phyloP scores from a whole-genome alignment of 2,329 filamentous ascomycete species.

The Colletotrichum cuscutae region DNA sequence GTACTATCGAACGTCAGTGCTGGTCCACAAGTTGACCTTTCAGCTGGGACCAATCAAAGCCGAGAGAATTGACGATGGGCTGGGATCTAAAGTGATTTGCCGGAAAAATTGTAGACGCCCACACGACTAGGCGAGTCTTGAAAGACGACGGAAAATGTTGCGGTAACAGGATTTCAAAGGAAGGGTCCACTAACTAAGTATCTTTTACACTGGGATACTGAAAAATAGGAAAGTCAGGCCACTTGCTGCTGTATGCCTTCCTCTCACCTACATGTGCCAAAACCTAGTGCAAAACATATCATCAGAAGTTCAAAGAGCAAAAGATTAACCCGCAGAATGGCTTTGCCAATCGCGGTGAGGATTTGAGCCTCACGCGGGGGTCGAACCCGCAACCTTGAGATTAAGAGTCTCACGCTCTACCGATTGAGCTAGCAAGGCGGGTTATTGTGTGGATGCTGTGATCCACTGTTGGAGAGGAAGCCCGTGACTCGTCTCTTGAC shows the following conservation, averaged over 20 bases:
- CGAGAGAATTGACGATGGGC: background rate
- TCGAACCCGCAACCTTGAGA: constrained; percentile 39
- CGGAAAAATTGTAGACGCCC: background rate
- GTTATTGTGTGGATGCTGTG: background rate
- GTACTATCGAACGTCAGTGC: background rate
- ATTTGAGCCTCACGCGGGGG: constrained; percentile 41
- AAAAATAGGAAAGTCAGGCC: too few relatives aligned
- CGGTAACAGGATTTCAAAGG: background rate
- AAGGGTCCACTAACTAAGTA: background rate
- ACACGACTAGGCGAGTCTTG: background rate
- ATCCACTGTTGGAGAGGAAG: background rate
- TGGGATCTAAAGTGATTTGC: constrained; percentile 1
- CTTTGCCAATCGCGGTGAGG: constrained; percentile 22
- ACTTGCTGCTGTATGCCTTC: too few relatives aligned
- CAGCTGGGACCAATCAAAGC: background rate
- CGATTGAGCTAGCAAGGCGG: constrained; percentile 69
- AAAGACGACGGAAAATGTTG: background rate
- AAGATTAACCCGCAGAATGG: background rate
- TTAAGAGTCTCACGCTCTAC: constrained; percentile 80
- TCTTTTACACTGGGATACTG: background rate
- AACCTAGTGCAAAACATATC: background rate
- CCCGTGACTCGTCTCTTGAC: background rate
- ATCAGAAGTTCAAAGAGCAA: background rate
- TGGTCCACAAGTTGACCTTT: background rate
- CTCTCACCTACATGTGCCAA: too few relatives aligned